These are phyloP conservation scores for Polytolypa hystricis DNA, from an alignment of 2,329 filamentous ascomycete species.

Conservation along the genomic window DNA sequence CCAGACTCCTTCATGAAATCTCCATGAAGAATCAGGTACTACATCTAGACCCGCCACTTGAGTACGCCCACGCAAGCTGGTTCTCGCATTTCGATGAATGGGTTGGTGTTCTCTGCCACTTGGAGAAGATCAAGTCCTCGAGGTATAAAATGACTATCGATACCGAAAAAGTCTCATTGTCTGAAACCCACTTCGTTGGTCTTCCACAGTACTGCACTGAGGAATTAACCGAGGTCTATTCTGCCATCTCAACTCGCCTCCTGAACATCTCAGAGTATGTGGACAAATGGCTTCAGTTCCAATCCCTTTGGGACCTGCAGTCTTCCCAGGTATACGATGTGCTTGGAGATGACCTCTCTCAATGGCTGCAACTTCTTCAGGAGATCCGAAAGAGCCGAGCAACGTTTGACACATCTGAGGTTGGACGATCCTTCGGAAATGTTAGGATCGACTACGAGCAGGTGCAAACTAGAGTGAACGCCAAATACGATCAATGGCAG, in stretches of 20 bases:
- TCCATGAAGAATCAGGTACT: slow-evolving; percentile 98
- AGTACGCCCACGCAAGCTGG: slow-evolving; percentile 88
- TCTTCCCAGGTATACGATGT: slow-evolving; percentile 90
- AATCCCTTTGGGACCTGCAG: slow-evolving; percentile 95
- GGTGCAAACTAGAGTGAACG: slow-evolving; percentile 96
- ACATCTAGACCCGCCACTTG: slow-evolving; percentile 85
- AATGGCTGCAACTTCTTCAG: slow-evolving; percentile 91
- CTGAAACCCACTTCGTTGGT: slow-evolving; percentile 60
- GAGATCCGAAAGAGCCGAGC: slow-evolving; percentile 91
- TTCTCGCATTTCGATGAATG: slow-evolving; percentile 84
- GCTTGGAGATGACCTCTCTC: slow-evolving; percentile 78
- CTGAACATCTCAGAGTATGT: slow-evolving; percentile 73
- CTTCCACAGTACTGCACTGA: slow-evolving; percentile 74
- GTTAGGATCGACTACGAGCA: slow-evolving; percentile 96
- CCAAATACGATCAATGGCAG: slow-evolving; percentile 99
- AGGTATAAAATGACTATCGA: slow-evolving; percentile 81
- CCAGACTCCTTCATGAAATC: slow-evolving; percentile 68
- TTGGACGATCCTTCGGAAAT: slow-evolving; percentile 84
- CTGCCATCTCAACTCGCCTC: slow-evolving; percentile 71
- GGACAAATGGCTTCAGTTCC: slow-evolving; percentile 97
- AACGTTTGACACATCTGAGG: slow-evolving; percentile 95
- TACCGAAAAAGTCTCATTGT: slow-evolving; percentile 27
- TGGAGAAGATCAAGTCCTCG: slow-evolving; percentile 88
- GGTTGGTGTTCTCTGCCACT: slow-evolving; percentile 83
- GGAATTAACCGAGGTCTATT: slow-evolving; percentile 68